Evolutionary conservation across 768 basidiomycete species (phyloP), one percentile per base, ranked within the genome.

Genomic region (Cystoderma amianthinum): DNA sequence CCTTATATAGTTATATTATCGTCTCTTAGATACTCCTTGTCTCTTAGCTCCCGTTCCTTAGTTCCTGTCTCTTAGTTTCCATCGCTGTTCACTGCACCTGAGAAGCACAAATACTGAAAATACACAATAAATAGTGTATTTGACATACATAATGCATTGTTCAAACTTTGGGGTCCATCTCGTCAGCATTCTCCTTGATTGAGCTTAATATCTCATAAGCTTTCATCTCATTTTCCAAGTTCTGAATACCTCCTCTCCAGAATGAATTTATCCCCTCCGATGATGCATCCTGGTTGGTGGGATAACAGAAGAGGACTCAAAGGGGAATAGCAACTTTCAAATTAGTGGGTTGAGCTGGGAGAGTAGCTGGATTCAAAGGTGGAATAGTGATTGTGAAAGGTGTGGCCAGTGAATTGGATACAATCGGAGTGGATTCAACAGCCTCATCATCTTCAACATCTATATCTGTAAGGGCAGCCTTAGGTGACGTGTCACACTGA

Each of bases 141-240:
- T n/a, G n/a, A n/a, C n/a, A n/a, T n/a, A n/a, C n/a, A n/a, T n/a
- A n/a, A n/a, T n/a, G n/a, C n/a, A n/a, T n/a, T n/a, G n/a, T n/a
- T n/a, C n/a, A 28, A n/a, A 28, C n/a, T n/a, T 28, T n/a, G n/a
- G n/a, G 25, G 25, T 28, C n/a, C 7, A 38, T 38, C 21, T 25
- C 16, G 20, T 24, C 10, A 28, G 30, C 28, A 36, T 35, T 28
- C 17, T 43, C 45, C 30, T 39, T 19, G 32, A 22, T 12, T 16
- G 18, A 32, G 35, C 22, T 44, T 21, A 51, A 33, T 30, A 51
- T 41, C 34, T 51, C 47, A 22, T 48, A 46, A 32, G 47, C 50
- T 44, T 48, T 44, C 44, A 48, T 34, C 24, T 51, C 50, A 13
- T 45, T 45, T 32, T 48, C 46, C 34, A 50, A 35, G 35, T 50